Evolutionary conservation across 352 stramenopile species (phyloP), one percentile per base, ranked within the genome.

Genomic region (Pythium volutum): DNA sequence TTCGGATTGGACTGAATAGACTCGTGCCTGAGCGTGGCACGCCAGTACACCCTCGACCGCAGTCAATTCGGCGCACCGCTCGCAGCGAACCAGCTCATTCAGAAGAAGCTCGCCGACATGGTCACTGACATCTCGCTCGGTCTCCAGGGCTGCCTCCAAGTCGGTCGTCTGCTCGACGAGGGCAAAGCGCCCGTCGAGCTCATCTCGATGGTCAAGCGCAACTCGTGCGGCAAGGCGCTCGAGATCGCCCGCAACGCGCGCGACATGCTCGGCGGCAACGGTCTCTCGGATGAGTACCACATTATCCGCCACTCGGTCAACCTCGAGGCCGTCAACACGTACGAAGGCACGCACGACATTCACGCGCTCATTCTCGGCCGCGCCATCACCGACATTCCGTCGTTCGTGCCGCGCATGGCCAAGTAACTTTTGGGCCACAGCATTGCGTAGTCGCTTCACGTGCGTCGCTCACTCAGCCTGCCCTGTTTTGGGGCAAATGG

Each of bases 21-120:
- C 74, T 93, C 85, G 63, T 99, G 96, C 76, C 90, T 97, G 62
- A 70, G 93, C 46, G 80, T 91, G 49, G 97, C 97, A 26, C 88
- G 96, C 33, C 71, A 98, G 43, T 99, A 99, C 80, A 97, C 91
- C 8, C 64, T 98, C 33, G 95, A 98, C 54, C 88, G 97, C 25
- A 81, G 90, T 31, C 97, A 99, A 69, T 99, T 99, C 57, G 97
- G 96, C 43, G 81, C 92, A 26, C 97, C 97, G 23, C 78, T 99
- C n/a, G 97, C 91, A 33, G 90, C 95, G 76, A 99, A 99, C 76
- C 96, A 99, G 73, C 70, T 99, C 22, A 96, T 99, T 60, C 97
- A 99, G 77, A 98, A 98, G 76, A 99, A 99, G 69, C 75, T 99
- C 45, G 96, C 95, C 2, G 93, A 99, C 61, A 99, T 99, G 95